Base-by-base conservation (phyloP, 441 rosid species). In the Pelargonium myrrhifolium region DNA sequence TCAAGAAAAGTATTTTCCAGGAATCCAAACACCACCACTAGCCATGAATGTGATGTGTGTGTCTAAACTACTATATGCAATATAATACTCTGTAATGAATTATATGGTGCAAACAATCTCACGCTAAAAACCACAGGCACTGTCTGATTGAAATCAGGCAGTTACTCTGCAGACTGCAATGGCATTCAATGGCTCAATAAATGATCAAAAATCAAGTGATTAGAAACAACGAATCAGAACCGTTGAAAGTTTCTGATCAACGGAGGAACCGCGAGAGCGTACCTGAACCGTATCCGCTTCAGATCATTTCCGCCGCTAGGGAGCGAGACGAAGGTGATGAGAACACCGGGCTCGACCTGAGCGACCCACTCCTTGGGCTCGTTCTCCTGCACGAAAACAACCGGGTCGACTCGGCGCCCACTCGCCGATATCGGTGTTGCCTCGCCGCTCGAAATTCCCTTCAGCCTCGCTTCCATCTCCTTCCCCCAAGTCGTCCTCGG, bases 361-460 rank as follows among this genome's bases (percentile, higher is more conserved):
- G 98, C 97, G 8, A 93, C 90, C 97, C 97, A 93, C 74, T 93
- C 97, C 71, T 87, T 93, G 0, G 98, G 96, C 71, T 90, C 95
- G 68, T 69, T 87, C 86, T 93, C 53, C 53, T 45, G 14, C 53
- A 45, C 53, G 53, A 45, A 45, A 14, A 45, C 53, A 5, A 45
- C 75, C 77, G 91, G 90, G 67, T 87, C 94, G 56, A 78, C 84
- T 61, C 96, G 85, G 21, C 95, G 89, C 28, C 97, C 93, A 61
- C 94, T 87, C 71, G 75, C 74, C 39, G 93, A 89, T 66, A 81
- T 87, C 31, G 96, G 98, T 21, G 97, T 93, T 65, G 91, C 96
- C 64, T 93, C 98, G 5, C 98, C 93, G 79, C 97, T 93, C 61
- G 97, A 90, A 67, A 89, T 89, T 15, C 96, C 96, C 69, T 89